These are phyloP conservation scores for Colletotrichum endophyticum DNA, from an alignment of 2,329 filamentous ascomycete species.

Conservation along the genomic window DNA sequence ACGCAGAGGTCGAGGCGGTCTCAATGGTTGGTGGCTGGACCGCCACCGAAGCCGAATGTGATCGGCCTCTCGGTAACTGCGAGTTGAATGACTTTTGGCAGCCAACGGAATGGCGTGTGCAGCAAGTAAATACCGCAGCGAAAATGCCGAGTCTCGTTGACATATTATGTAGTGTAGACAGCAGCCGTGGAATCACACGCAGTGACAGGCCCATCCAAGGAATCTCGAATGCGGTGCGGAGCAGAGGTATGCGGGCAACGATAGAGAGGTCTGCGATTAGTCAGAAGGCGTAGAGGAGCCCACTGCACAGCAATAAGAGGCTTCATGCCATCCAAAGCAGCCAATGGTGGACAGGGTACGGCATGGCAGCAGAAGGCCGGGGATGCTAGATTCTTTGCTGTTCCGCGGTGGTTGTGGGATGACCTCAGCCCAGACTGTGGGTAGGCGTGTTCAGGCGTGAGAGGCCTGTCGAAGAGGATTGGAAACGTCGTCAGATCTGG, in stretches of 20 bases:
- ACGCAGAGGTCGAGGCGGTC: not conserved
- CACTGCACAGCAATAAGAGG: not conserved
- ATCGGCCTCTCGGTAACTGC: not conserved
- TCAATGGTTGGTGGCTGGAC: not conserved
- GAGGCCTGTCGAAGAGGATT: not conserved
- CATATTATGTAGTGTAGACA: not conserved
- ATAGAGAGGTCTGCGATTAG: slow-evolving; percentile 11
- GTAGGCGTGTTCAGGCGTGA: not conserved
- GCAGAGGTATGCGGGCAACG: not conserved
- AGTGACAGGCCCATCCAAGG: not conserved
- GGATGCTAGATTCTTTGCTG: not conserved
- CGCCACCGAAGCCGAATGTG: slow-evolving; percentile 4
- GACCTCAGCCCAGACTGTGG: not conserved
- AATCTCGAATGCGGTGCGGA: not conserved
- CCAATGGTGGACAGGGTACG: not conserved
- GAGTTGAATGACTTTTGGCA: not conserved
- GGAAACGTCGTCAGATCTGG: not conserved
- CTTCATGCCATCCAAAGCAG: slow-evolving; percentile 1
- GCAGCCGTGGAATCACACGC: not conserved
- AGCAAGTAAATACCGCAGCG: slow-evolving; percentile 13
- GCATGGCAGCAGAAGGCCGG: not conserved
- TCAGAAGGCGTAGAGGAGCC: not conserved
- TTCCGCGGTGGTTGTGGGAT: not conserved
- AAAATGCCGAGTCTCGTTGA: not conserved
- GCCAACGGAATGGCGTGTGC: not conserved